Base-by-base conservation (phyloP, 1,139 yeast genomes). In the Debaryomycetaceae sp. region DNA sequence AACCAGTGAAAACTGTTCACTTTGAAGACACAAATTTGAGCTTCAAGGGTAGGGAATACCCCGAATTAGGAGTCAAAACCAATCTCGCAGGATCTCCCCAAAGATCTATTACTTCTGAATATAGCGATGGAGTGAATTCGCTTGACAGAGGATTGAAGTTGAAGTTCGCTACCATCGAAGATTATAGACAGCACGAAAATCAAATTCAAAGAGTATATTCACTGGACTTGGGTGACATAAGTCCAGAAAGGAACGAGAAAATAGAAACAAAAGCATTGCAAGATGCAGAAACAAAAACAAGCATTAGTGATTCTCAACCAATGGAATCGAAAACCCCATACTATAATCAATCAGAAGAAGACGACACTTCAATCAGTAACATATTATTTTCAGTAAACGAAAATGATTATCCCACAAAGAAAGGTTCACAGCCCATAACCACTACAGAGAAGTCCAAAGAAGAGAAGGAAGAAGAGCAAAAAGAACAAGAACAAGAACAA, bases 1-100 rank as follows among this genome's bases (percentile, higher is more conserved):
- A 36, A 31, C 24, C 17, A 6, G 36, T 29, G 8, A 44, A 44
- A 22, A 36, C 38, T 24, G 48, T 44, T 14, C 41, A 36, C 6
- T 44, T 44, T 19, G 44, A 44, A 6, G 18, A 28, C 11, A 22
- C 11, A 3, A 22, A 22, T 8, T 22, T 22, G 11, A 11, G 4
- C 7, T 8, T 8, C 11, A 22, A 22, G 7, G 11, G 3, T 22
- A 8, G 11, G 11, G 26, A 22, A 11, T 11, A 22, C 26, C 11
- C 11, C 11, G 2, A 22, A 8, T 22, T 22, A 8, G 11, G 26
- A 3, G 11, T 11, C 4, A 22, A 2, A 8, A 22, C 11, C 11
- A 11, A 11, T 22, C 7, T 22, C 4, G 7, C 24, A 17, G 28
- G 17, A 2, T 41, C 40, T 8, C 40, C 44, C 7, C 37, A 32